phyloP scores from a whole-genome alignment of 1,284 basidiomycete species.

The Marasmius tenuissimus region DNA sequence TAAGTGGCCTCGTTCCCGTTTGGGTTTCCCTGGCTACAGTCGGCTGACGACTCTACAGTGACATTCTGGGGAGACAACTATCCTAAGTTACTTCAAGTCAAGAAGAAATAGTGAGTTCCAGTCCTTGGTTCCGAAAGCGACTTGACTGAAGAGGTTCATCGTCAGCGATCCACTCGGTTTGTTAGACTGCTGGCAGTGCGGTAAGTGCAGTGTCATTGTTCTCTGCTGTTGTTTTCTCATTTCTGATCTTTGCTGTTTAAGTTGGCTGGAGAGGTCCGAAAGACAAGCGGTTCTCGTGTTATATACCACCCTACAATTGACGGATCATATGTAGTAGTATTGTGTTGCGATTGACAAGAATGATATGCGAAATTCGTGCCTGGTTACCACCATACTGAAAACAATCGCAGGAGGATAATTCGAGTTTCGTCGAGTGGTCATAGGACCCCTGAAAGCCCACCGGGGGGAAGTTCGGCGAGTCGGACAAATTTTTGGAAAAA shows the following conservation, averaged over 20 bases:
- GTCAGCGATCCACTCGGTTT: slow-evolving; percentile 52
- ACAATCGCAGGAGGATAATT: too few relatives aligned
- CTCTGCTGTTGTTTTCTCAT: not conserved
- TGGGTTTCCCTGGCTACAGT: not conserved
- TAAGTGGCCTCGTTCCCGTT: slow-evolving; percentile 16
- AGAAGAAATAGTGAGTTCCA: slow-evolving; percentile 52
- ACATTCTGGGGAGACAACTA: slow-evolving; percentile 60
- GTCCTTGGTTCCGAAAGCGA: not conserved
- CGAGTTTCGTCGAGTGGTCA: too few relatives aligned
- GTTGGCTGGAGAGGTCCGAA: slow-evolving; percentile 11
- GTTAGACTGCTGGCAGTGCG: slow-evolving; percentile 63
- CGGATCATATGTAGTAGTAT: not conserved
- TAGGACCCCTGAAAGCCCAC: too few relatives aligned
- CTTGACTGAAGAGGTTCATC: slow-evolving; percentile 1
- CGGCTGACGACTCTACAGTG: slow-evolving; percentile 20
- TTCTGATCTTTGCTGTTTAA: not conserved
- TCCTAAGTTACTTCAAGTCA: slow-evolving; percentile 42
- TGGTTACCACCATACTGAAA: too few relatives aligned
- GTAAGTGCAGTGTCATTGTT: slow-evolving; percentile 31
- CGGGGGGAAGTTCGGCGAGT: too few relatives aligned
- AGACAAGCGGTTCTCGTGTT: slow-evolving; percentile 12
- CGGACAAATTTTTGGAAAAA: too few relatives aligned
- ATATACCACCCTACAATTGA: slow-evolving; percentile 4
- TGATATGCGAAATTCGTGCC: too few relatives aligned
- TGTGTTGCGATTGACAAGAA: not conserved